A percentile compares a stretch with the other conserved stretches of the same genome.
phyloP scores from a whole-genome alignment of 2,329 filamentous ascomycete species.

The Nothophoma quercina region DNA sequence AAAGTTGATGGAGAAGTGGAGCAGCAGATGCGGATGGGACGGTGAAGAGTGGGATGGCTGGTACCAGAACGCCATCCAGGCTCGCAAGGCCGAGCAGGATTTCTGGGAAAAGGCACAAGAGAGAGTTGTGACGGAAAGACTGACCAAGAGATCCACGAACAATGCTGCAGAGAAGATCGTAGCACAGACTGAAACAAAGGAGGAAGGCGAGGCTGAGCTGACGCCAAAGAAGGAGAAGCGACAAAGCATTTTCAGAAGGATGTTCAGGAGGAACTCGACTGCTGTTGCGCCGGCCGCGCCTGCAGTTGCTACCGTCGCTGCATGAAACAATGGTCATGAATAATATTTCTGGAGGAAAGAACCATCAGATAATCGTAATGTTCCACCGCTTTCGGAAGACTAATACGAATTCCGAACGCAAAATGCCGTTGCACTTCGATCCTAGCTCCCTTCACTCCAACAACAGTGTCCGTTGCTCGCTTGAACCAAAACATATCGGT shows the following conservation, averaged over 20 bases:
- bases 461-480: too few species aligned
- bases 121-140: slow-evolving; percentile 31
- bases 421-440: too few species aligned
- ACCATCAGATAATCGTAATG: too few species aligned
- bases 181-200: slow-evolving; percentile 6
- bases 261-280: slow-evolving; percentile 21
- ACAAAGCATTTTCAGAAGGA: slow-evolving; percentile 27
- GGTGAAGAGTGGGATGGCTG: slow-evolving; percentile 37
- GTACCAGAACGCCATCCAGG: slow-evolving; percentile 26
- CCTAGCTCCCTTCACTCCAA: too few species aligned
- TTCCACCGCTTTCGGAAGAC: too few species aligned
- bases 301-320: not conserved
- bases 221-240: slow-evolving; percentile 19
- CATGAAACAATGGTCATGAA: not conserved
- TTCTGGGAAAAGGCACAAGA: slow-evolving; percentile 45
- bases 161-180: slow-evolving; percentile 4
- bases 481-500: too few species aligned
- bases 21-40: slow-evolving; percentile 29
- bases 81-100: slow-evolving; percentile 31
- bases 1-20: slow-evolving; percentile 30
- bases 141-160: slow-evolving; percentile 10
- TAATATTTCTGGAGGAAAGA: too few species aligned
- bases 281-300: not conserved
- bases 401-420: too few species aligned
- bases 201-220: not conserved